phyloP scores from a whole-genome alignment of 495 filamentous ascomycete species.

The Lindgomyces ingoldianus region DNA sequence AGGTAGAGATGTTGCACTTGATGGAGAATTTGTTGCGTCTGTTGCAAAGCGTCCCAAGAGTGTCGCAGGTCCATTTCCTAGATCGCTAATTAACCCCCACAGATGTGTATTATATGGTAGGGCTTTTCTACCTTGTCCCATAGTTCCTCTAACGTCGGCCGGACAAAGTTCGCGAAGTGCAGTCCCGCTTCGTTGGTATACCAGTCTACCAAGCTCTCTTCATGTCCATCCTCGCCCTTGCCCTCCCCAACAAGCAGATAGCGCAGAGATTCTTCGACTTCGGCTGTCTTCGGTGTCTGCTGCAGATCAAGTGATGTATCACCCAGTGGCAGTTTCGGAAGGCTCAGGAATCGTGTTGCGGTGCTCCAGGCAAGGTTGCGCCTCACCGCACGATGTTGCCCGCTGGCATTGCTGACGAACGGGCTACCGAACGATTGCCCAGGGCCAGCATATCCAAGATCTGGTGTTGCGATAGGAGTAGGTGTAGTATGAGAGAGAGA shows the following conservation, averaged over 20 bases:
- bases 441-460: constrained; percentile 40
- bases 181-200: constrained; percentile 33
- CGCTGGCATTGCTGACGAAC: constrained; percentile 12
- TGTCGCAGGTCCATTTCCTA: constrained; percentile 26
- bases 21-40: constrained; percentile 30
- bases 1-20: constrained; percentile 28
- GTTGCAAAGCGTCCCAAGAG: constrained; percentile 24
- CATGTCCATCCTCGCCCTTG: constrained; percentile 15
- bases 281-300: constrained; percentile 8
- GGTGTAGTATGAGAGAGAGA: constrained; percentile 42
- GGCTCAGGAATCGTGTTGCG: constrained; percentile 41
- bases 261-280: constrained; percentile 28
- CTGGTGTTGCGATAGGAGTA: constrained; percentile 45
- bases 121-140: constrained; percentile 28
- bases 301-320: background rate
- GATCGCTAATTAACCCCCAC: constrained; percentile 3
- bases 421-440: constrained; percentile 42
- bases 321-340: constrained; percentile 7
- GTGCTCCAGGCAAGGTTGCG: constrained; percentile 45
- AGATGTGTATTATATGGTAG: background rate
- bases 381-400: constrained; percentile 31
- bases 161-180: constrained; percentile 28
- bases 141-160: constrained; percentile 14
- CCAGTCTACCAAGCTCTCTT: constrained; percentile 37
- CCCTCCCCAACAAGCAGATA: constrained; percentile 36